phyloP scores from a whole-genome alignment of 192 early-diverging fungal species.

The Irineochytrium annulatum region DNA sequence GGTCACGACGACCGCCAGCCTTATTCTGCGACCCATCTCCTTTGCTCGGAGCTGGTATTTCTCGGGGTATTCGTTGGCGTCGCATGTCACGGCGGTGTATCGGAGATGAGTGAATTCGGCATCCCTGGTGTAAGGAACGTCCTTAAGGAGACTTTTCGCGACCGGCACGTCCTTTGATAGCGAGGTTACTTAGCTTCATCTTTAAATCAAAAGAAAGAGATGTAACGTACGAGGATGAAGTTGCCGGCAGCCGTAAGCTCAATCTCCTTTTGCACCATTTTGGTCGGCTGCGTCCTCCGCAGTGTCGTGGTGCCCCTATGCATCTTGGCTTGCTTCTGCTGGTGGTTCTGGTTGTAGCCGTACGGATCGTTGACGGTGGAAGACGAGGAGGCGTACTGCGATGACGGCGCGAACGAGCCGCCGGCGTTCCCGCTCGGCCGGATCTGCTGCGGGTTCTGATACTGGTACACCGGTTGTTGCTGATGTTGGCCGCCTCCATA shows the following conservation, averaged over 20 bases:
- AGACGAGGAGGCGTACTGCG: background rate
- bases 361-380: background rate
- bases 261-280: slow-evolving; percentile 26
- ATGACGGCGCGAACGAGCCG: background rate
- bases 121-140: slow-evolving; percentile 39
- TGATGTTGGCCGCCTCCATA: background rate
- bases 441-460: slow-evolving; percentile 2
- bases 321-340: background rate
- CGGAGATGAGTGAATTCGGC: slow-evolving; percentile 61
- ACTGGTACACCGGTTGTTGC: background rate
- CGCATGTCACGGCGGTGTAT: slow-evolving; percentile 69
- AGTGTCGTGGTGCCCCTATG: background rate
- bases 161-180: slow-evolving; percentile 38
- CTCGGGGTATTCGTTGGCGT: slow-evolving; percentile 60
- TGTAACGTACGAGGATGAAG: slow-evolving; percentile 41
- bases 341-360: background rate
- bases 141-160: slow-evolving; percentile 27
- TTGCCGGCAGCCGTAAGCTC: slow-evolving; percentile 31
- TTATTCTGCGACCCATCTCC: slow-evolving; percentile 52
- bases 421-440: background rate
- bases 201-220: no score
- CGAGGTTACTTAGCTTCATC: no score
- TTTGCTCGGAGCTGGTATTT: slow-evolving; percentile 59
- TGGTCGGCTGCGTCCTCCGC: background rate
- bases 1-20: slow-evolving; percentile 68